Base-by-base conservation (phyloP, 164 flowering plant genomes). In the Cinnamomum chago region DNA sequence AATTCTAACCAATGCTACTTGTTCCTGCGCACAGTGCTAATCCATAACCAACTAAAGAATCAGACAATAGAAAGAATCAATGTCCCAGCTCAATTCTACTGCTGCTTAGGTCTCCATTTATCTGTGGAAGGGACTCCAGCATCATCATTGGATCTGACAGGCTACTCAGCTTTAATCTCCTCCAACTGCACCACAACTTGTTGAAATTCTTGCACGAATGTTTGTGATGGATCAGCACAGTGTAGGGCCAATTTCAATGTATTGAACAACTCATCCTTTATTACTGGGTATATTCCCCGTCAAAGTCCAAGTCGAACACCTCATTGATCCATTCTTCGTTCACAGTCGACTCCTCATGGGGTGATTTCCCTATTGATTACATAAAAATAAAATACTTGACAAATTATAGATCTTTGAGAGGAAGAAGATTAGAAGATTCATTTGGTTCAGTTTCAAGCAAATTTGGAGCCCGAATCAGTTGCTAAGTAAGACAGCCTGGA, bases 291-390 rank as follows among this genome's bases (percentile, higher is more conserved):
- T 84, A 68, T 96, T 94, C 76, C 86, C 86, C 91, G 90, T 86
- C 27, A 40, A 96, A 85, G 76, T 94, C 98, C 84, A 91, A 79
- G 70, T 96, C 98, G 40, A 96, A 96, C 0, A 94, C 99, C 78
- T 94, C 98, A 76, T 94, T 94, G 2, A 98, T 96, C 99, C 99
- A 92, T 73, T 96, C 97, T 71, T 94, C 99, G 60, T 94, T 91
- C 50, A 96, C 97, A 28, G 90, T 92, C 0, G 97, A 91, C 2
- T 98, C 93, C 11, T 40, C 47, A 40, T 40, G 10, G 47, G 47
- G 47, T 40, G 47, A 40, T 40, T 40, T 40, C 47, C 47, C 47
- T 40, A 9, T 40, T 10, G 10, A 40, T 40, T 40, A 40, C 2
- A 40, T 40, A 40, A 40, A 40, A 40, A 40, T 9, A 40, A 40